Percentiles rank a stretch among this genome's conserved stretches.
phyloP scores from a whole-genome alignment of 331 rosid genomes.

The Prunus yedoensis region DNA sequence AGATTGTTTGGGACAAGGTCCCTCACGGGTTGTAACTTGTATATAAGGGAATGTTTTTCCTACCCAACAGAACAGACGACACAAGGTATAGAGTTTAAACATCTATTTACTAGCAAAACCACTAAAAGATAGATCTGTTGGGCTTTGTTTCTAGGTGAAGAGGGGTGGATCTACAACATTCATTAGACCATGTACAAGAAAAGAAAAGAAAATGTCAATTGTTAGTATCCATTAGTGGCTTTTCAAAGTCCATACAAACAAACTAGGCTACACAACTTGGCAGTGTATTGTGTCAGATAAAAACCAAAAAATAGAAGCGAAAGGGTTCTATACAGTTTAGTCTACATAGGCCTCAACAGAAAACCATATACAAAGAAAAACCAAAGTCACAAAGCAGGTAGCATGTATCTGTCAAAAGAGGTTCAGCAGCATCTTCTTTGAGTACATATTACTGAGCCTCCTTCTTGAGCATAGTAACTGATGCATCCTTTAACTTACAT shows the following conservation, averaged over 20 bases:
- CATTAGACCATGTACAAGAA: constrained; percentile 1
- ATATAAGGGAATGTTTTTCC: too few relatives aligned
- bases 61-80: too few relatives aligned
- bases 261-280: constrained; percentile 37
- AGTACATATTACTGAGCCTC: neutral
- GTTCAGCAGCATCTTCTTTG: constrained; percentile 18
- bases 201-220: too few relatives aligned
- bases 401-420: constrained; percentile 20
- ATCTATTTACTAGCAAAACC: too few relatives aligned
- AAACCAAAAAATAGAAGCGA: constrained; percentile 22
- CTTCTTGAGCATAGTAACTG: neutral
- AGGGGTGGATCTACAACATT: neutral
- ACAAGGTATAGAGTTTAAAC: too few relatives aligned
- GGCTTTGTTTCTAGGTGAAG: neutral
- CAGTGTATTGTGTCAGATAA: constrained; percentile 39
- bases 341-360: constrained; percentile 34
- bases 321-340: constrained; percentile 48
- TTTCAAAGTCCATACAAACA: too few relatives aligned
- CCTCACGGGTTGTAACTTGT: neutral
- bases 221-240: too few relatives aligned
- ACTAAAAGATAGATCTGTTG: too few relatives aligned
- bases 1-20: neutral
- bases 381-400: constrained; percentile 38
- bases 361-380: constrained; percentile 35
- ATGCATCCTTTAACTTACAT: neutral